Base-by-base conservation (phyloP, 306 rosid genomes). In the Cicer cuneatum region DNA sequence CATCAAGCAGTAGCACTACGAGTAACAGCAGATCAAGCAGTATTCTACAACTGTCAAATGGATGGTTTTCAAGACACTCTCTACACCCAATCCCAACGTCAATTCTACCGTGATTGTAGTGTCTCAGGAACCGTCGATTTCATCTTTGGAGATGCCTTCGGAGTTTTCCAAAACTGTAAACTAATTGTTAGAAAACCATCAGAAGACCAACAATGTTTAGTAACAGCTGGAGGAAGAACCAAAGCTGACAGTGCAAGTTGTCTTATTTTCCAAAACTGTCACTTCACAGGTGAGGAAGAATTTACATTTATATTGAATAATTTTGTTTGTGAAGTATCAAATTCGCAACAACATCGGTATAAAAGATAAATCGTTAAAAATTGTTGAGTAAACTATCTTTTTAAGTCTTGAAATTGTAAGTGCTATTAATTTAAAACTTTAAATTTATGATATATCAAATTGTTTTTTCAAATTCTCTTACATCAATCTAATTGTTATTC, bases 191-290 rank as follows among this genome's bases (percentile, higher is more conserved):
- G 82, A 56, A 82, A 84, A 65, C 96, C 97, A 15, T 0, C 65
- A 18, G 45, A 39, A 0, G 67, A 62, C 9, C 96, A 91, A 8
- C 16, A 46, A 6, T 82, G 86, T 86, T 66, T 84, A 14, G 92
- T 91, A 2, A 84, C 92, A 0, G 96, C 98, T 0, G 91, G 89
- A 0, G 98, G 97, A 0, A 86, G 90, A 37, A 11, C 2, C 5
- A 81, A 86, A 4, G 7, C 15, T 5, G 73, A 75, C 0, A 75
- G 83, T 19, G 82, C 85, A 0, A 46, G 81, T 0, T 96, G 52
- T 0, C 49, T 87, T 2, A 66, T 89, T 39, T 80, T 93, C 83
- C 92, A 88, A 8, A 79, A 52, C 52, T 89, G 98, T 65, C 63
- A 57, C 21, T 85, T 89, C 69, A n/a, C 83, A 0, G 87, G 85